Percentiles rank a stretch among this genome's conserved stretches.
Evolutionary conservation across 2,329 filamentous ascomycete species (phyloP).

Genomic region (Xylariaceae sp.): DNA sequence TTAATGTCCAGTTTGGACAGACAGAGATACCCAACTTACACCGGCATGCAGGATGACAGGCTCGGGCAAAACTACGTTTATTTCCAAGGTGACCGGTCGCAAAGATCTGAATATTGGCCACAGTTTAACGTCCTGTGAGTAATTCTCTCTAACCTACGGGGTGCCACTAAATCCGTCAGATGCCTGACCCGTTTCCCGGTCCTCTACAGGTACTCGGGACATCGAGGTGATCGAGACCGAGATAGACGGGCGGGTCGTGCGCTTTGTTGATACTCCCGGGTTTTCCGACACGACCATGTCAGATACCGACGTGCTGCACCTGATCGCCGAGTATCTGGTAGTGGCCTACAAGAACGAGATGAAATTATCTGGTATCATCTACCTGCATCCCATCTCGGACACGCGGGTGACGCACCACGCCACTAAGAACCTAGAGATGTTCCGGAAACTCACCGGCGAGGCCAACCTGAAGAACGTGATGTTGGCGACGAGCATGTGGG

Average conservation of each 20-base stretch:
- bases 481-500: constrained; percentile 41
- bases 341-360: constrained; percentile 28
- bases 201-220: constrained; percentile 25
- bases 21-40: neutral
- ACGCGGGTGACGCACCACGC: constrained; percentile 35
- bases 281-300: constrained; percentile 40
- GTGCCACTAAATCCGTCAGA: neutral
- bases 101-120: constrained; percentile 30
- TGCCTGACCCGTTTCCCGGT: neutral
- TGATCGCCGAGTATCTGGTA: constrained; percentile 36
- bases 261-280: constrained; percentile 42
- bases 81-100: constrained; percentile 31
- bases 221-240: constrained; percentile 27
- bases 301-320: constrained; percentile 40
- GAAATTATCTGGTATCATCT: constrained; percentile 39
- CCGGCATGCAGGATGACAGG: constrained; percentile 29
- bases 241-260: constrained; percentile 25
- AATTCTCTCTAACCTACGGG: too few species aligned
- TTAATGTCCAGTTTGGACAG: too few species aligned
- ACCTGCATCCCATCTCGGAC: constrained; percentile 40
- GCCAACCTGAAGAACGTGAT: constrained; percentile 35
- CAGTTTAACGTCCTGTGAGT: constrained; percentile 30
- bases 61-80: constrained; percentile 35
- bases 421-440: constrained; percentile 38
- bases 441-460: constrained; percentile 39